Percentiles rank a stretch among this genome's conserved stretches.
These are phyloP conservation scores for Wickerhamiella slavikovae DNA, from an alignment of 805 yeast species.

Conservation along the genomic window DNA sequence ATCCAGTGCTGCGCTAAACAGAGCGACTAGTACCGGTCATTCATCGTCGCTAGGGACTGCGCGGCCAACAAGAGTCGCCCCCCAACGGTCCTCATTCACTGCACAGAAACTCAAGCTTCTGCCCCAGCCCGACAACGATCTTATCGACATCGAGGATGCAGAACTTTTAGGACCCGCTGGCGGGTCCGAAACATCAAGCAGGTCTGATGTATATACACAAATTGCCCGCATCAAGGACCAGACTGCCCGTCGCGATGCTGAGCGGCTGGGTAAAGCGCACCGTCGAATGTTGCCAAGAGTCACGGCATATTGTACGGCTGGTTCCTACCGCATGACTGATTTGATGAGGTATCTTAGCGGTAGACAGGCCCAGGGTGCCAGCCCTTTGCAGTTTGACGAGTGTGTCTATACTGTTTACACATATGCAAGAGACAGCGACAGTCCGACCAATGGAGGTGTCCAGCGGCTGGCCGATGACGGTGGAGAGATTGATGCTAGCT, in stretches of 20 bases:
- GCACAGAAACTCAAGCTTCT: constrained; percentile 76
- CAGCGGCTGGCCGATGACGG: constrained; percentile 77
- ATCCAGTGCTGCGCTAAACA: too few relatives aligned
- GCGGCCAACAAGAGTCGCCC: too few relatives aligned
- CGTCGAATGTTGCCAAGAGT: constrained; percentile 75
- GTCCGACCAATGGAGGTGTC: too few relatives aligned
- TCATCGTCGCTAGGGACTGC: too few relatives aligned
- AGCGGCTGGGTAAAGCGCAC: constrained; percentile 69
- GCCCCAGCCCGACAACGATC: constrained; percentile 40
- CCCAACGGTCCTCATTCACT: constrained; percentile 61
- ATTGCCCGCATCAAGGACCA: constrained; percentile 66
- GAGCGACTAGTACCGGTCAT: too few relatives aligned
- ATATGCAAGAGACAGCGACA: constrained; percentile 20
- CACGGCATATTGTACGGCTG: constrained; percentile 91
- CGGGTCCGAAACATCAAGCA: constrained; percentile 20
- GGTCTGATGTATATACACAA: constrained; percentile 71
- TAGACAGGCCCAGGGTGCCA: constrained; percentile 27
- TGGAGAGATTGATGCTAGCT: constrained; percentile 82
- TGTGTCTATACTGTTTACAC: constrained; percentile 84
- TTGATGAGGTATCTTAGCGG: constrained; percentile 70
- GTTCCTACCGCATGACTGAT: constrained; percentile 78
- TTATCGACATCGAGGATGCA: constrained; percentile 4
- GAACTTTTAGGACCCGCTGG: constrained; percentile 30
- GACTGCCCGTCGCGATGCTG: constrained; percentile 86
- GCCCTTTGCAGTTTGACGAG: constrained; percentile 84